Evolutionary conservation across 148 eudicot genomes (phyloP).

Genomic region (Chenopodium album): DNA sequence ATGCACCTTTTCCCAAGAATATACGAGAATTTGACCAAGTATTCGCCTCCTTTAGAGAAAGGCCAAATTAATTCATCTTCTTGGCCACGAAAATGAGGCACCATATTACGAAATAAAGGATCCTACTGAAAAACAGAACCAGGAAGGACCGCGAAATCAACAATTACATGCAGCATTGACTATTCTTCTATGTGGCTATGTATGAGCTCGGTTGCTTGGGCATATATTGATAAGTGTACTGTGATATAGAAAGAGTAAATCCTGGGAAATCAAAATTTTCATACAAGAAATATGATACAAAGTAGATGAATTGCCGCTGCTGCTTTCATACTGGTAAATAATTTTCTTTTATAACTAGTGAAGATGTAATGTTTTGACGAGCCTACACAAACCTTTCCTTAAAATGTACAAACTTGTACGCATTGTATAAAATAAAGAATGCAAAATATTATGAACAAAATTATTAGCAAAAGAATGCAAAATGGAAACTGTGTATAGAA

Average conservation of each 20-base stretch:
- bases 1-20: too few relatives aligned
- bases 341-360: background rate
- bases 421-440: background rate
- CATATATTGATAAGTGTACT: background rate
- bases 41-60: too few relatives aligned
- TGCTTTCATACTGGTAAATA: background rate
- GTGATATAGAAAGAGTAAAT: background rate
- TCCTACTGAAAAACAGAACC: background rate
- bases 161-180: too few relatives aligned
- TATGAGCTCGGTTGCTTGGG: background rate
- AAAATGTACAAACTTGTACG: background rate
- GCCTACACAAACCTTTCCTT: conserved; percentile 10
- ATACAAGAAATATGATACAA: background rate
- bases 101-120: background rate
- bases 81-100: too few relatives aligned
- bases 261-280: background rate
- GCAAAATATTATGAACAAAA: background rate
- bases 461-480: conserved; percentile 20
- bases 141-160: too few relatives aligned
- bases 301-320: background rate
- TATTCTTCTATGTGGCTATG: too few relatives aligned
- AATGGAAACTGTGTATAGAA: conserved; percentile 17
- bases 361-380: background rate
- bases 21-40: too few relatives aligned
- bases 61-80: too few relatives aligned